A percentile compares a stretch with the other conserved stretches of the same genome.
Conservation (phyloP, 1,139 yeast genomes). For the Scheffersomyces insectosa region DNA sequence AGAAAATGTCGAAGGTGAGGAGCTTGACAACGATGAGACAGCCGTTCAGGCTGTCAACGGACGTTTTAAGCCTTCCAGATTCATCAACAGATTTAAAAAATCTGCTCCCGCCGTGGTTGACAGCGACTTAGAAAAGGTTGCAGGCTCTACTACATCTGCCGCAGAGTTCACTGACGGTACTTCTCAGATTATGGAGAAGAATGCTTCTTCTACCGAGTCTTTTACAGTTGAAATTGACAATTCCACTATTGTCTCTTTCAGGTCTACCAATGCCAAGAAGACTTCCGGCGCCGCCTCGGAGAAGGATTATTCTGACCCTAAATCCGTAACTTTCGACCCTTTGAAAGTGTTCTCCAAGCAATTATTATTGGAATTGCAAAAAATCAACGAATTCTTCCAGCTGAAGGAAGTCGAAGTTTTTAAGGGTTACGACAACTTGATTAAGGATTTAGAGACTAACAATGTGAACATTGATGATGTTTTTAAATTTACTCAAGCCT, state of each 20-base stretch:
- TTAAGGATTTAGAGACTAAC: slow-evolving; percentile 36
- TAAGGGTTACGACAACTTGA: slow-evolving; percentile 44
- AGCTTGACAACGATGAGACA: slow-evolving; percentile 6
- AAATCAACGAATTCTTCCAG: slow-evolving; percentile 56
- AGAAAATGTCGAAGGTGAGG: slow-evolving; percentile 2
- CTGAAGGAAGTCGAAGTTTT: slow-evolving; percentile 50
- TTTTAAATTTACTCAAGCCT: slow-evolving; percentile 30
- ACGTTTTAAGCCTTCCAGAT: slow-evolving; percentile 12
- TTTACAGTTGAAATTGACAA: slow-evolving; percentile 8
- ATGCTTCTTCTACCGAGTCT: slow-evolving; percentile 6
- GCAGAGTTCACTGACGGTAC: not conserved
- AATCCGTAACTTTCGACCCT: slow-evolving; percentile 37
- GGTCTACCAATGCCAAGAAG: not conserved
- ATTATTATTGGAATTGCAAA: slow-evolving; percentile 54
- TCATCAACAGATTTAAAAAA: slow-evolving; percentile 16
- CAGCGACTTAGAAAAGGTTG: slow-evolving; percentile 1
- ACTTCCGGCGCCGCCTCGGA: not conserved
- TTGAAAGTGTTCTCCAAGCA: slow-evolving; percentile 50
- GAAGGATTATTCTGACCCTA: slow-evolving; percentile 17
- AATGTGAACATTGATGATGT: slow-evolving; percentile 31
- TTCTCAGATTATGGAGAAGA: slow-evolving; percentile 4
- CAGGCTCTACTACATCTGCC: not conserved
- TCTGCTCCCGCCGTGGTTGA: not conserved
- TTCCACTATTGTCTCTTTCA: slow-evolving; percentile 8
- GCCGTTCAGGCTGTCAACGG: slow-evolving; percentile 3